These are phyloP conservation scores for Notholithocarpus densiflorus DNA, from an alignment of 306 rosid species.

Conservation along the genomic window DNA sequence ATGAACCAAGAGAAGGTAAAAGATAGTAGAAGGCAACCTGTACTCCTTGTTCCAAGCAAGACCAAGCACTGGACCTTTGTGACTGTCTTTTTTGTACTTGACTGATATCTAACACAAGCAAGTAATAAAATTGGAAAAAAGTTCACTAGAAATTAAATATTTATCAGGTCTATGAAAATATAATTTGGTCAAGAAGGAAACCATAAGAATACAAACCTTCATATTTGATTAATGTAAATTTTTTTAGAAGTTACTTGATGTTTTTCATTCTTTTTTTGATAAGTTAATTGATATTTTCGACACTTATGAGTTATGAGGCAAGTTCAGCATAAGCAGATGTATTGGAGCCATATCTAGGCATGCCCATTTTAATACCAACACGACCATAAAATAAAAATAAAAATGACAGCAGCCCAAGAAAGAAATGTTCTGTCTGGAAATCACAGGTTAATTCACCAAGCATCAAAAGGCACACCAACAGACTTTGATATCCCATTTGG, in stretches of 20 bases:
- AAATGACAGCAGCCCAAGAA: not conserved
- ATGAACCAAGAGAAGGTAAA: slow-evolving; percentile 16
- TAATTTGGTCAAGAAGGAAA: not conserved
- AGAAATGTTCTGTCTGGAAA: not conserved
- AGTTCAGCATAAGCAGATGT: not conserved
- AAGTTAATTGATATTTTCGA: no score
- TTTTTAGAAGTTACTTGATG: not conserved
- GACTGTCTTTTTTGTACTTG: slow-evolving; percentile 79
- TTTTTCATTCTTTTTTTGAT: not conserved
- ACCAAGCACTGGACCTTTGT: slow-evolving; percentile 82
- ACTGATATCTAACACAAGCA: slow-evolving; percentile 46
- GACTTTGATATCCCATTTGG: not conserved
- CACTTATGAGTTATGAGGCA: no score
- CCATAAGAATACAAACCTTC: not conserved
- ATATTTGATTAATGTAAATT: not conserved
- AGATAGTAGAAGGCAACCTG: slow-evolving; percentile 35
- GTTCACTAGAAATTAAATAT: not conserved
- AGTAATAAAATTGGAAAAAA: slow-evolving; percentile 23
- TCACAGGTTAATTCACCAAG: not conserved
- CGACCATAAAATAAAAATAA: not conserved
- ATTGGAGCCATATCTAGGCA: not conserved
- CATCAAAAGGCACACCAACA: not conserved
- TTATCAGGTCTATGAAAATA: not conserved
- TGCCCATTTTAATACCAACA: not conserved
- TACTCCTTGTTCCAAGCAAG: slow-evolving; percentile 96